These are phyloP conservation scores for Tubosaeta brunneosetosa DNA, from an alignment of 768 basidiomycete genomes.

Conservation along the genomic window DNA sequence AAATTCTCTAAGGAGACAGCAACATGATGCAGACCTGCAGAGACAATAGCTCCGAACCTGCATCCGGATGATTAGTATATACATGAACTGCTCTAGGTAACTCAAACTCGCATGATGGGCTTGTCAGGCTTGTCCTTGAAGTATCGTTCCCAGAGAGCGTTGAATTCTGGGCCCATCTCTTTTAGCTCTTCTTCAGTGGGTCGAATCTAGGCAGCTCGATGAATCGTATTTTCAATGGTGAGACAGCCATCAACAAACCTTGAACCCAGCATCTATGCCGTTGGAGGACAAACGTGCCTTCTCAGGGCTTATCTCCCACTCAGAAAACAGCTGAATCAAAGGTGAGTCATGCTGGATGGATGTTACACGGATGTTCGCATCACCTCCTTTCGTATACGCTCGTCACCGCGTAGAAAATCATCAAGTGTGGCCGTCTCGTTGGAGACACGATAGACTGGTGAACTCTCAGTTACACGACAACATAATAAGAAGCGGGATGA, in stretches of 20 bases:
- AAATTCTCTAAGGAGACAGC: not conserved
- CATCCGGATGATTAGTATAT: not conserved
- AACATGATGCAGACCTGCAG: not conserved
- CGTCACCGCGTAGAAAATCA: not conserved
- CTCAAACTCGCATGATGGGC: not conserved
- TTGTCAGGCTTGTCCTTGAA: not conserved
- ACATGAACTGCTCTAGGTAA: not conserved
- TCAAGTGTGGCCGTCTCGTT: not conserved
- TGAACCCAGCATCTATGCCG: conserved; percentile 68
- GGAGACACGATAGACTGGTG: not conserved
- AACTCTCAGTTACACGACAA: not conserved
- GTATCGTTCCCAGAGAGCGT: not conserved
- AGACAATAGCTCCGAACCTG: not conserved
- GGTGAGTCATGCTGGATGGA: not conserved
- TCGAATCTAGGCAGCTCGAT: not conserved
- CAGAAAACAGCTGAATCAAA: conserved; percentile 43
- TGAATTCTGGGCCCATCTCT: not conserved
- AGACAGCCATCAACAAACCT: not conserved
- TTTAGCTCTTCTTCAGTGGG: not conserved
- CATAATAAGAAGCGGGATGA: not conserved
- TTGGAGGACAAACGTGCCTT: conserved; percentile 67
- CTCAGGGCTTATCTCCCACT: conserved; percentile 65
- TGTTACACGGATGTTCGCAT: not conserved
- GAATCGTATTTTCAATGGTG: not conserved
- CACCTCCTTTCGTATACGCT: not conserved